Conservation (phyloP, 768 basidiomycete genomes). For the Amanita rubescens region DNA sequence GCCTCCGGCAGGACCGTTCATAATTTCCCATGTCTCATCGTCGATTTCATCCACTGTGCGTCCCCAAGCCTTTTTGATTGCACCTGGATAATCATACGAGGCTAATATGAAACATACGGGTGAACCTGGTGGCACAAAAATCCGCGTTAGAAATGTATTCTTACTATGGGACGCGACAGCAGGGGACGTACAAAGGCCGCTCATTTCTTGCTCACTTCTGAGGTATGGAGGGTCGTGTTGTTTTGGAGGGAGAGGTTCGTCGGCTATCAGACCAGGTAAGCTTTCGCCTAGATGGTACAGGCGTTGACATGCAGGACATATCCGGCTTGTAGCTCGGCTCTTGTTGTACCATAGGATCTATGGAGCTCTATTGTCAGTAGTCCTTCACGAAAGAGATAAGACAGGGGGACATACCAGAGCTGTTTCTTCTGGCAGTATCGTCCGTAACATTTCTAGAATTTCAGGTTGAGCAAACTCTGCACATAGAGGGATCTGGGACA, state of each 20-base stretch:
- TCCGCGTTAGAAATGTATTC: neutral
- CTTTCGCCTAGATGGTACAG: constrained; percentile 64
- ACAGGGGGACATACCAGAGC: constrained; percentile 46
- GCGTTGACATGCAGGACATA: constrained; percentile 74
- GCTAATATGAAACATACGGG: constrained; percentile 72
- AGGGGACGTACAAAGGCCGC: constrained; percentile 60
- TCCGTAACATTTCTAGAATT: constrained; percentile 63
- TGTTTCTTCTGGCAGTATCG: constrained; percentile 62
- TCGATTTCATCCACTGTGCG: constrained; percentile 60
- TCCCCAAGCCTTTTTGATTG: constrained; percentile 66
- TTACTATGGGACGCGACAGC: too few species aligned
- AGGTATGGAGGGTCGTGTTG: constrained; percentile 27
- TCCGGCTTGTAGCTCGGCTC: constrained; percentile 57
- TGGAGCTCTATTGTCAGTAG: neutral
- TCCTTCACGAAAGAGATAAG: neutral
- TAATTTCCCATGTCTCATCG: constrained; percentile 53
- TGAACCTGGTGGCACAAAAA: constrained; percentile 52
- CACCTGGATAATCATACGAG: constrained; percentile 53
- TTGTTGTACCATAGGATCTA: constrained; percentile 88
- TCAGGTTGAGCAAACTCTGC: constrained; percentile 75
- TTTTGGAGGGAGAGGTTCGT: constrained; percentile 1
- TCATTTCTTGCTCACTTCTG: constrained; percentile 58
- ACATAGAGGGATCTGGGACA: constrained; percentile 48
- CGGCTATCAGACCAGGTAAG: constrained; percentile 38
- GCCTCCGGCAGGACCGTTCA: constrained; percentile 38